Evolutionary conservation across 805 yeast genomes (phyloP).

Genomic region (Isabelozyma gotoi): DNA sequence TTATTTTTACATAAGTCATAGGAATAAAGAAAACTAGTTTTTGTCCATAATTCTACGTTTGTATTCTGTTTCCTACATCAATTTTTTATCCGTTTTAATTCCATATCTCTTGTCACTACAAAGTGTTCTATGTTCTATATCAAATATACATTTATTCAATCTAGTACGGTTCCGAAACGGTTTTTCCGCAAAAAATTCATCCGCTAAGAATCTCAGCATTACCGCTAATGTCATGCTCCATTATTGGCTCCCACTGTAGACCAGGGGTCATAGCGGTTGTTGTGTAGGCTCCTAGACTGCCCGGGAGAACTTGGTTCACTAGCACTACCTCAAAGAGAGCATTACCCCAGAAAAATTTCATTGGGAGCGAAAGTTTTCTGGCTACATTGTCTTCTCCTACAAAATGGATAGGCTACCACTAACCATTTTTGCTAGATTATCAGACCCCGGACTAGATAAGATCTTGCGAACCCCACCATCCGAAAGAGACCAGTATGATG

Average conservation of each 20-base stretch:
- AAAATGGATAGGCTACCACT: background rate
- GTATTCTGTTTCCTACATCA: background rate
- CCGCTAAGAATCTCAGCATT: background rate
- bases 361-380: constrained; percentile 66
- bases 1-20: background rate
- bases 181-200: background rate
- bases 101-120: background rate
- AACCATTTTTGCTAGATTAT: background rate
- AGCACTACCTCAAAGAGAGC: no score
- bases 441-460: background rate
- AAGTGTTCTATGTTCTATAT: background rate
- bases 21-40: background rate
- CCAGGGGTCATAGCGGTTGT: background rate
- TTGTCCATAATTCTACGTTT: background rate
- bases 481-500: background rate
- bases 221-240: background rate
- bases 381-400: background rate
- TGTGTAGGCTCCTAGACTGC: no score
- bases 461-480: background rate
- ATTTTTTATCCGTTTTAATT: no score
- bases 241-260: background rate
- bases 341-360: constrained; percentile 63
- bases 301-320: no score
- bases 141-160: background rate
- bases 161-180: background rate